Percentiles rank a stretch among this genome's conserved stretches.
Conservation (phyloP, 2,329 filamentous ascomycete genomes). For the Pyrenophora graminea region DNA sequence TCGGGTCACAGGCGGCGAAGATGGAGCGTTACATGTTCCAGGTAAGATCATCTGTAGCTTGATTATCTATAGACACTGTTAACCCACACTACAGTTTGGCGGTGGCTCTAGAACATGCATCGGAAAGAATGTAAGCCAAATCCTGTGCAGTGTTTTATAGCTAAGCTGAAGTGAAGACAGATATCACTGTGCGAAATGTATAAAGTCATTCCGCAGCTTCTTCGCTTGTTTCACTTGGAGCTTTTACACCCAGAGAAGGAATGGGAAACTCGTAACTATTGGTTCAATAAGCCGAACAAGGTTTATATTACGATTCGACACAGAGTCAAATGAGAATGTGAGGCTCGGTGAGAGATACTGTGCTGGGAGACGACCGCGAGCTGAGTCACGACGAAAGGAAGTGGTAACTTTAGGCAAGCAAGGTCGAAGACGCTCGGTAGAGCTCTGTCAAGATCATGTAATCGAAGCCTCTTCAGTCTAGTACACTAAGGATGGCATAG, state of each 20-base stretch:
- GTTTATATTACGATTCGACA: neutral
- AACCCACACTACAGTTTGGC: neutral
- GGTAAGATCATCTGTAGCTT: neutral
- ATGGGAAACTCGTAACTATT: slow-evolving; percentile 14
- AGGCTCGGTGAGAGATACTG: too few species aligned
- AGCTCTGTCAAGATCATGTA: too few species aligned
- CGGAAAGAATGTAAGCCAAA: slow-evolving; percentile 2
- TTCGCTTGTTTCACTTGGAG: slow-evolving; percentile 9
- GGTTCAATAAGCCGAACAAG: slow-evolving; percentile 16
- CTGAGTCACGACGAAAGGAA: too few species aligned
- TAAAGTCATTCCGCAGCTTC: slow-evolving; percentile 10
- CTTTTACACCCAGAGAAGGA: slow-evolving; percentile 1
- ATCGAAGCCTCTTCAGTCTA: too few species aligned
- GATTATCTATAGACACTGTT: neutral
- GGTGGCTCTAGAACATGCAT: neutral
- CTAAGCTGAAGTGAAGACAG: neutral
- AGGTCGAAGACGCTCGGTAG: too few species aligned
- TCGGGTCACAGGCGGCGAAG: slow-evolving; percentile 56
- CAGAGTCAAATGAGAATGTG: neutral
- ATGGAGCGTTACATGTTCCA: slow-evolving; percentile 60
- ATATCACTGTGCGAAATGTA: slow-evolving; percentile 14
- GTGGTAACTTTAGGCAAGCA: too few species aligned
- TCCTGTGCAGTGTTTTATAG: too few species aligned
- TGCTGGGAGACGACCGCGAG: too few species aligned
- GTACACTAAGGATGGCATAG: too few species aligned